These are phyloP conservation scores for Bolboschoenus planiculmis DNA, from an alignment of 176 grass and related monocot genomes.

Conservation along the genomic window DNA sequence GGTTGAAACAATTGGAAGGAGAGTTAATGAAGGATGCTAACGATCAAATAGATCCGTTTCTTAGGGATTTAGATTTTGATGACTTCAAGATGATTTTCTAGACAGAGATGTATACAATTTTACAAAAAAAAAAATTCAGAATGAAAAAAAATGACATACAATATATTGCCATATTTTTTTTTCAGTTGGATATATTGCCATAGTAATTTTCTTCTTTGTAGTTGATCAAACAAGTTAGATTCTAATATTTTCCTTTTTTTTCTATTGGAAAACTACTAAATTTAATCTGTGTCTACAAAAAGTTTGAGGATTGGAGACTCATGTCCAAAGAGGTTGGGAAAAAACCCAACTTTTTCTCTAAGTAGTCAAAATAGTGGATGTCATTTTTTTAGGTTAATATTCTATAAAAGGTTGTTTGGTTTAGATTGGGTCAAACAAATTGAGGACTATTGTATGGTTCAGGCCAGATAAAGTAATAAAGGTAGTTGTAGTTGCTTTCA, in stretches of 20 bases:
- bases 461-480: neutral
- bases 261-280: neutral
- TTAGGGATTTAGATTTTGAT: constrained; percentile 21
- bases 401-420: neutral
- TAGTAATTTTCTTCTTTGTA: neutral
- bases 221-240: neutral
- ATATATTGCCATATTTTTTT: neutral
- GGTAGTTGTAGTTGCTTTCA: constrained; percentile 10
- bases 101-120: constrained; percentile 1
- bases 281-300: neutral
- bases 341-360: neutral
- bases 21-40: constrained; percentile 25
- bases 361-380: constrained; percentile 7
- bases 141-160: neutral
- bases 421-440: constrained; percentile 9
- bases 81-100: constrained; percentile 17
- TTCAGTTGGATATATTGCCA: neutral
- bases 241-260: neutral
- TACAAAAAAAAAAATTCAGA: neutral
- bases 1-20: constrained; percentile 28
- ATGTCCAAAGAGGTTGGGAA: constrained; percentile 13
- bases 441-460: neutral
- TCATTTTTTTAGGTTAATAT: constrained; percentile 1
- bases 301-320: neutral
- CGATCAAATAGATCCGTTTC: constrained; percentile 24